phyloP scores from a whole-genome alignment of 352 stramenopile species.

The Pythium insidiosum region DNA sequence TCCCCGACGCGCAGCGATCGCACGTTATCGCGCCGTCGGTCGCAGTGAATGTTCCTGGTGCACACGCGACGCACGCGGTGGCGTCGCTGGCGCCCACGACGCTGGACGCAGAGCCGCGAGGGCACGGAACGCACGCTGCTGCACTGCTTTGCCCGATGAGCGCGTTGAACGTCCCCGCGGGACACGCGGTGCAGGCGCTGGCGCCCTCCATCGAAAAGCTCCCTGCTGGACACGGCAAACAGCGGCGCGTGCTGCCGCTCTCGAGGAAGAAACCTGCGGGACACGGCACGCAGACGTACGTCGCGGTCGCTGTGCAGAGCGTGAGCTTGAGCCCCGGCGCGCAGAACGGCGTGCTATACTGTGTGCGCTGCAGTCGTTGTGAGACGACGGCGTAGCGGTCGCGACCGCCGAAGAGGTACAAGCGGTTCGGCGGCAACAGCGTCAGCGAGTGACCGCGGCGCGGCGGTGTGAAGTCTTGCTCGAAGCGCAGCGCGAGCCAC shows the following conservation, averaged over 20 bases:
- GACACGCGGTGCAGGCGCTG: slow-evolving; percentile 34
- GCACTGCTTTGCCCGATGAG: slow-evolving; percentile 25
- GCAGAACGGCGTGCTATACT: slow-evolving; percentile 48
- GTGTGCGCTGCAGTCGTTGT: slow-evolving; percentile 38
- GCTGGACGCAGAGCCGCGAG: slow-evolving; percentile 37
- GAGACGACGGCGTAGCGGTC: slow-evolving; percentile 52
- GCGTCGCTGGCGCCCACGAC: slow-evolving; percentile 20
- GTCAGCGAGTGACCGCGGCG: slow-evolving; percentile 49
- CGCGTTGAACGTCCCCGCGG: slow-evolving; percentile 39
- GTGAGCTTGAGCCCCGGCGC: slow-evolving; percentile 37
- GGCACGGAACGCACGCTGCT: slow-evolving; percentile 33
- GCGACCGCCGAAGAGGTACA: slow-evolving; percentile 56
- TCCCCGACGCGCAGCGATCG: slow-evolving; percentile 16
- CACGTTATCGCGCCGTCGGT: slow-evolving; percentile 13
- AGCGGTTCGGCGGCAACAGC: slow-evolving; percentile 20
- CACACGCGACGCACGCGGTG: slow-evolving; percentile 21
- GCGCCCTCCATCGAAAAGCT: slow-evolving; percentile 34
- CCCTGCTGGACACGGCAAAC: slow-evolving; percentile 29
- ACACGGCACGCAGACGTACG: slow-evolving; percentile 63
- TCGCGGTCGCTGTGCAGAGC: slow-evolving; percentile 30
- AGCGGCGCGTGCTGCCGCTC: slow-evolving; percentile 43
- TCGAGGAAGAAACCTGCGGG: slow-evolving; percentile 44
- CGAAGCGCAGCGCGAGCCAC: slow-evolving; percentile 50
- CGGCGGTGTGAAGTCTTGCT: slow-evolving; percentile 32
- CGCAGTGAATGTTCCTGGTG: slow-evolving; percentile 19